Evolutionary conservation across 164 flowering plant genomes (phyloP).

Genomic region (Warburgia ugandensis): DNA sequence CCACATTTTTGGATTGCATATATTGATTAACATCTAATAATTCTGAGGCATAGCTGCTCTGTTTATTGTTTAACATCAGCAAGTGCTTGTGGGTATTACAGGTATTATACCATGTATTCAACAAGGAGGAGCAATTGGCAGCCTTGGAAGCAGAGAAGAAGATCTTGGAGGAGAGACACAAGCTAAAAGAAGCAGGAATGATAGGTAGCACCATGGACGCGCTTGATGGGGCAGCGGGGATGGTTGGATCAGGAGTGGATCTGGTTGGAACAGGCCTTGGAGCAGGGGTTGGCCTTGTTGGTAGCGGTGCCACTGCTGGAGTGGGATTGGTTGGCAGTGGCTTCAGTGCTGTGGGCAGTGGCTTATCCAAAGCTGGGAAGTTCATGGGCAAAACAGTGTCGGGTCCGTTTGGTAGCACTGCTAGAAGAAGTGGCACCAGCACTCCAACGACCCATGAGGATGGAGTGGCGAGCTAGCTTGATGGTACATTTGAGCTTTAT

Average conservation of each 20-base stretch:
- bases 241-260: slow-evolving; percentile 62
- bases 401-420: slow-evolving; percentile 35
- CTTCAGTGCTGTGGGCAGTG: slow-evolving; percentile 55
- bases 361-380: slow-evolving; percentile 79
- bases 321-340: slow-evolving; percentile 60
- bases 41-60: no score
- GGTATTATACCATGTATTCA: slow-evolving; percentile 69
- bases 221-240: slow-evolving; percentile 63
- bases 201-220: slow-evolving; percentile 98
- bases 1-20: no score
- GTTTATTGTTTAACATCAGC: no score
- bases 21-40: no score
- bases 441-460: slow-evolving; percentile 62
- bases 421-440: slow-evolving; percentile 44
- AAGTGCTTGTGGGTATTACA: slow-evolving; percentile 13
- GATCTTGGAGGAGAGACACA: slow-evolving; percentile 68
- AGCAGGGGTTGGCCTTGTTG: slow-evolving; percentile 53
- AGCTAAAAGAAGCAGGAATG: slow-evolving; percentile 70
- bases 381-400: slow-evolving; percentile 87
- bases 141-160: slow-evolving; percentile 89
- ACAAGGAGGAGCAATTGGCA: slow-evolving; percentile 74
- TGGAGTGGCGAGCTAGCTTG: no score
- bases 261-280: slow-evolving; percentile 57
- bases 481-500: no score
- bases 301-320: slow-evolving; percentile 52